Evolutionary conservation across 1,139 yeast genomes (phyloP), one percentile per base, ranked within the genome.

Genomic region (Hemisphaericaspora lyxosophila): DNA sequence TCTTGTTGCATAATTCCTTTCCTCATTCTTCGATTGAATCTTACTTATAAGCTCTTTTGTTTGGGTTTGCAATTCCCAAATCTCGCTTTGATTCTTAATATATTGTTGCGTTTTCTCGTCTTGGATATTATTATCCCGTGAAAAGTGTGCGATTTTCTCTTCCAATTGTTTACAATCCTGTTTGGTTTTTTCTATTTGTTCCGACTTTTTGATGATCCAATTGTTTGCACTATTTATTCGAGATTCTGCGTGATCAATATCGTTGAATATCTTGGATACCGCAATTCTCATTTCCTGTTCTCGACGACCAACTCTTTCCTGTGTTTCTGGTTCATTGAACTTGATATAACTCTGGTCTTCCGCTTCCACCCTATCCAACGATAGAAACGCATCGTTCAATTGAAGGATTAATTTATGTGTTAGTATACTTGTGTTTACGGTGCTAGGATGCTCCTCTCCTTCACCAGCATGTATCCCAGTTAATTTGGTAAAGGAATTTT

Each of bases 1-100:
- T 27, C 67, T 68, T 7, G 68, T 60, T 78, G 85, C 83, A 55
- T 85, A 88, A 37, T 67, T 75, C 41, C 72, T 76, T 50, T 88
- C 96, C 24, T 70, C 55, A 40, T 57, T 49, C 60, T 67, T 53
- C 57, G 70, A 40, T 51, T 68, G 39, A 44, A 63, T 54, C 54
- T 61, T 50, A 56, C 67, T 38, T 52, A 68, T 42, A 60, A 66
- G 41, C 46, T 67, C 47, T 57, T 69, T 33, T 60, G 62, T 51
- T 59, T 73, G 33, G 50, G 66, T 45, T 64, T 69, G 56, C 62
- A 59, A 44, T 49, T 67, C 45, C 75, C 71, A 53, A 55, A 71
- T 57, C 56, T 63, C 43, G 43, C 67, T 25, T 57, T 71, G 65
- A 56, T 58, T 54, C 32, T 55, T 31, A 42, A 55, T 42, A 26